A percentile compares a stretch with the other conserved stretches of the same genome.
Conservation (phyloP, 441 rosid genomes). For the Francoa sonchifolia region DNA sequence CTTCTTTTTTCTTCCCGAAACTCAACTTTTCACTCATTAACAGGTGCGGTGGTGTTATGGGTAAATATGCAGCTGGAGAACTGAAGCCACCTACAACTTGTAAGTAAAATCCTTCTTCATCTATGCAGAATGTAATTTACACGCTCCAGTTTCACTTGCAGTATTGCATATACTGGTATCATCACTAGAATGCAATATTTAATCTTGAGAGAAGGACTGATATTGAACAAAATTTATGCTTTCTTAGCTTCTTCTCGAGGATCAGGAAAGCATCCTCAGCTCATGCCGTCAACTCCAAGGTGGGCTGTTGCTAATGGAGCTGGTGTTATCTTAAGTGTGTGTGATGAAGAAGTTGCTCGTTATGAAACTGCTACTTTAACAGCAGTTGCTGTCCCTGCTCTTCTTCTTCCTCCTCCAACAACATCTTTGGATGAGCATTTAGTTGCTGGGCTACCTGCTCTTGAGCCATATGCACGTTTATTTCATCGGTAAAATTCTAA, state of each 20-base stretch:
- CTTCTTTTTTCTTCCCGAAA: too few species aligned
- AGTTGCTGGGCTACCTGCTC: conserved; percentile 97
- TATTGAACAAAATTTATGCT: conserved; percentile 11
- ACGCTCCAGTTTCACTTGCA: background rate
- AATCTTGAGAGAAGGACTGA: background rate
- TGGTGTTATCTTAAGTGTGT: conserved; percentile 93
- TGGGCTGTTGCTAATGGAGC: conserved; percentile 99
- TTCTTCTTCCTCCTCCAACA: conserved; percentile 95
- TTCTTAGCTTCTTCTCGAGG: conserved; percentile 69
- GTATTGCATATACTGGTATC: too few species aligned
- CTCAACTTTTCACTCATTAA: conserved; percentile 6
- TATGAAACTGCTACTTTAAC: conserved; percentile 93
- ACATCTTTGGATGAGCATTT: conserved; percentile 93
- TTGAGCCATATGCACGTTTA: conserved; percentile 92
- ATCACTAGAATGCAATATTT: too few species aligned
- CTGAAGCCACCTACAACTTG: conserved; percentile 93
- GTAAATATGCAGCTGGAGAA: conserved; percentile 94
- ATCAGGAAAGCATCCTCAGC: conserved; percentile 98
- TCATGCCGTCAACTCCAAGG: conserved; percentile 92
- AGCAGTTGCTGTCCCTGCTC: conserved; percentile 97
- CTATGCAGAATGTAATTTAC: background rate
- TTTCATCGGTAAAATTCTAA: conserved; percentile 67
- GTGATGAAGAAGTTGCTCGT: conserved; percentile 97
- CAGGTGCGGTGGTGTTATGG: conserved; percentile 99
- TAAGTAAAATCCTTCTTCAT: conserved; percentile 21